Evolutionary conservation across 169 alveolate species (phyloP).

Genomic region (Cryptosporidium parvum): DNA sequence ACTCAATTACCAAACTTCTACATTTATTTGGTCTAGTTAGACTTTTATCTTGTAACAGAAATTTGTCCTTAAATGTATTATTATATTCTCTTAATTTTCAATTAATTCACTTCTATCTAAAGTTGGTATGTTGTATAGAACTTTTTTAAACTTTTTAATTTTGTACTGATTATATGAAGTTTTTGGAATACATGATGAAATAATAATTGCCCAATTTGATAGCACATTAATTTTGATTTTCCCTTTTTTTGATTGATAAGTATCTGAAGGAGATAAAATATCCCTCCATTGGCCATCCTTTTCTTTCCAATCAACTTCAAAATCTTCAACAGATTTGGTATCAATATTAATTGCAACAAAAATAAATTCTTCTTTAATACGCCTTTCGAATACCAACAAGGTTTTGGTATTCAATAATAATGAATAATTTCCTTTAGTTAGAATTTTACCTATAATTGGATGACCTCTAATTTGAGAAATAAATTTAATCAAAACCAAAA

Average conservation of each 20-base stretch:
- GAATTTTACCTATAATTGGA: constrained; percentile 19
- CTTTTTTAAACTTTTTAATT: constrained; percentile 19
- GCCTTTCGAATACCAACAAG: constrained; percentile 34
- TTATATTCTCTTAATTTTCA: background rate
- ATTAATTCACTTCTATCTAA: background rate
- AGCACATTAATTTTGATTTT: constrained; percentile 18
- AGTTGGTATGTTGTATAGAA: background rate
- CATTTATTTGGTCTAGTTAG: no score
- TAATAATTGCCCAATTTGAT: constrained; percentile 51
- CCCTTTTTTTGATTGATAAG: constrained; percentile 5
- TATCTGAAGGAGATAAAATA: constrained; percentile 36
- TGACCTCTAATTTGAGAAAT: constrained; percentile 29
- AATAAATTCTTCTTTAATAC: background rate
- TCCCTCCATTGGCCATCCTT: constrained; percentile 57
- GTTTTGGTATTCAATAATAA: constrained; percentile 23
- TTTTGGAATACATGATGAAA: constrained; percentile 27
- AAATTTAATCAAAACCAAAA: constrained; percentile 20
- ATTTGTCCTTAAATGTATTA: background rate
- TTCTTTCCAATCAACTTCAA: constrained; percentile 29
- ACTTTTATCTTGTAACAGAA: background rate
- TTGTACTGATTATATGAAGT: background rate
- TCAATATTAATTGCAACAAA: constrained; percentile 46
- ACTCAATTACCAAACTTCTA: no score
- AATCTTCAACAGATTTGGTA: constrained; percentile 10
- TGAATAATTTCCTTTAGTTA: constrained; percentile 20